Base-by-base conservation (phyloP, 352 stramenopile genomes). In the Phytophthora multivora region DNA sequence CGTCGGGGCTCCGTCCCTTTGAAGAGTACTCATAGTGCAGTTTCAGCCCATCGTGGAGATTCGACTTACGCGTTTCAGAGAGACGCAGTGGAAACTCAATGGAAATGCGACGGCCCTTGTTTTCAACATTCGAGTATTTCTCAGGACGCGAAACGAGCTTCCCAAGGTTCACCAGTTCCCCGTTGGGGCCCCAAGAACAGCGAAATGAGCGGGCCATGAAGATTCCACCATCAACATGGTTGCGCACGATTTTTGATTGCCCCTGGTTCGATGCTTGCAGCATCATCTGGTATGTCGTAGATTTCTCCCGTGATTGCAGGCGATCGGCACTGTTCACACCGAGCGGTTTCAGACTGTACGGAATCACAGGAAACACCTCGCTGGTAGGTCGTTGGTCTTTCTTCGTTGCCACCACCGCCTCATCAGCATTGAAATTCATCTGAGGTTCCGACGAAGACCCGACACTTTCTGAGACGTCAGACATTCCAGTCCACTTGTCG, bases 121-220 rank as follows among this genome's bases (percentile, higher is more conserved):
- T 68, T 28, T 77, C 59, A 6, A 66, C 42, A 21, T 69, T 51
- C 7, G 28, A 56, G 18, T 60, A 53, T 6, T 48, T 59, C 16
- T 71, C 56, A 7, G 43, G 39, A 19, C 52, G 67, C 4, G 80
- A 75, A 46, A 71, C 55, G 12, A 83, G 51, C 23, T 74, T 83
- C 48, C 73, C 79, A 6, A 86, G 52, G 59, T 91, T 90, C 39
- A 91, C 77, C 1, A 95, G 50, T 38, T 90, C 78, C 2, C 86
- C 86, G 25, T 90, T 88, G 19, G 86, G 86, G 1, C 86, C 86
- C 82, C 83, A 95, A 6, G 82, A 91, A 41, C 84, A 91, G 16
- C 86, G 83, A 75, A 93, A 93, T 40, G 86, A 92, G 12, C 84
- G 83, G 13, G 80, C 75, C 69, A 93, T 88, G 36, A 91, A 92